Conservation (phyloP, 2,329 filamentous ascomycete species). For the Colletotrichum sp. region DNA sequence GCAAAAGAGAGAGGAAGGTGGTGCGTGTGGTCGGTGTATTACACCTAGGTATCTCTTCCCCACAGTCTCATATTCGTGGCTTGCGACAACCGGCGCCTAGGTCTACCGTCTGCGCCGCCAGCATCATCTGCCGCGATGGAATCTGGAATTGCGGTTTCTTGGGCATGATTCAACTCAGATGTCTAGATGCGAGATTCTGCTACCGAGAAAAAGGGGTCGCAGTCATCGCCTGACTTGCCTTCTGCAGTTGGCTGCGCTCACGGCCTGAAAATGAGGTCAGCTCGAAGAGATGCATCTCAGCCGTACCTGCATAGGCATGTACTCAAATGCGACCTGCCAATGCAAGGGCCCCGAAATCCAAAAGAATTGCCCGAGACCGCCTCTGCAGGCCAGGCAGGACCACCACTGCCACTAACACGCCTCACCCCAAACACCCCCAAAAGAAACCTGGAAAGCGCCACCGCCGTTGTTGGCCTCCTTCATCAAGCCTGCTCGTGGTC, state of each 20-base stretch:
- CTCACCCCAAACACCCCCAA: not conserved
- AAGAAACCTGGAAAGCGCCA: not conserved
- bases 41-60: not conserved
- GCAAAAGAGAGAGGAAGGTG: not conserved
- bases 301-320: not conserved
- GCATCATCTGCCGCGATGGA: not conserved
- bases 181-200: not conserved
- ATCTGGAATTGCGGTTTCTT: not conserved
- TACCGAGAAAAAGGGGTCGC: not conserved
- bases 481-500: not conserved
- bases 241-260: not conserved
- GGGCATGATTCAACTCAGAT: not conserved
- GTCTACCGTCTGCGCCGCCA: not conserved
- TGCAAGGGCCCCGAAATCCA: not conserved
- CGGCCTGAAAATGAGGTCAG: not conserved
- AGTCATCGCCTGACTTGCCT: not conserved
- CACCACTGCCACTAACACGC: not conserved
- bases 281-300: not conserved
- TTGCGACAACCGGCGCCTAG: not conserved
- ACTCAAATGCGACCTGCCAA: not conserved
- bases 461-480: not conserved
- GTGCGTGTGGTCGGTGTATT: not conserved
- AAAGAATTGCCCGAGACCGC: not conserved
- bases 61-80: not conserved
- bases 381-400: not conserved